Evolutionary conservation across 192 early-diverging fungal species (phyloP).

Genomic region (Umbelopsis vinacea): DNA sequence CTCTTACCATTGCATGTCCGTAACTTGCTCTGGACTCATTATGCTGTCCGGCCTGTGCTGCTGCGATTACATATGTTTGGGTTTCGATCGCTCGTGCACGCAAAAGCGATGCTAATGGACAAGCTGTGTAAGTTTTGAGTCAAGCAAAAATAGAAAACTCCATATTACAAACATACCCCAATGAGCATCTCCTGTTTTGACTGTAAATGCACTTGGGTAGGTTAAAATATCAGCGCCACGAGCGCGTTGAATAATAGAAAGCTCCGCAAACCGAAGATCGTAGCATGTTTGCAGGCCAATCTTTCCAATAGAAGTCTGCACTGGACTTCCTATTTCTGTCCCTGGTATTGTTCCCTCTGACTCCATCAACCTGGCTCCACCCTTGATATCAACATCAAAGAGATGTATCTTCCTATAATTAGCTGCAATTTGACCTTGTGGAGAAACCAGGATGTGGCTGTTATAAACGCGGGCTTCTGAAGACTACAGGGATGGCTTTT

Average conservation of each 20-base stretch:
- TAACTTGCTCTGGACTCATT: conserved; percentile 71
- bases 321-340: conserved; percentile 38
- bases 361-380: conserved; percentile 56
- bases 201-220: conserved; percentile 84
- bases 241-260: conserved; percentile 58
- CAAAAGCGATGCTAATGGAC: conserved; percentile 63
- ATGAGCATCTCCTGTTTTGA: conserved; percentile 80
- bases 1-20: conserved; percentile 75
- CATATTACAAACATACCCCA: conserved; percentile 56
- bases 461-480: conserved; percentile 55
- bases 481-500: background rate
- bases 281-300: conserved; percentile 75
- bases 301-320: conserved; percentile 58
- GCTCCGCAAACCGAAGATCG: conserved; percentile 81
- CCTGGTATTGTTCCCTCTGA: conserved; percentile 47
- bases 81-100: conserved; percentile 85
- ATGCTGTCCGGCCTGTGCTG: conserved; percentile 80
- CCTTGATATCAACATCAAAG: conserved; percentile 71
- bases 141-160: too few species aligned
- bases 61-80: conserved; percentile 81
- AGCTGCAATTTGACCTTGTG: conserved; percentile 56
- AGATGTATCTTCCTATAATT: conserved; percentile 81
- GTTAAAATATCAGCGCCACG: conserved; percentile 73
- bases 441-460: conserved; percentile 69
- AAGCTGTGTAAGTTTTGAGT: too few species aligned